Percentiles rank a stretch among this genome's conserved stretches.
These are phyloP conservation scores for Botrytis hyacinthi DNA, from an alignment of 2,329 filamentous ascomycete genomes.

Conservation along the genomic window DNA sequence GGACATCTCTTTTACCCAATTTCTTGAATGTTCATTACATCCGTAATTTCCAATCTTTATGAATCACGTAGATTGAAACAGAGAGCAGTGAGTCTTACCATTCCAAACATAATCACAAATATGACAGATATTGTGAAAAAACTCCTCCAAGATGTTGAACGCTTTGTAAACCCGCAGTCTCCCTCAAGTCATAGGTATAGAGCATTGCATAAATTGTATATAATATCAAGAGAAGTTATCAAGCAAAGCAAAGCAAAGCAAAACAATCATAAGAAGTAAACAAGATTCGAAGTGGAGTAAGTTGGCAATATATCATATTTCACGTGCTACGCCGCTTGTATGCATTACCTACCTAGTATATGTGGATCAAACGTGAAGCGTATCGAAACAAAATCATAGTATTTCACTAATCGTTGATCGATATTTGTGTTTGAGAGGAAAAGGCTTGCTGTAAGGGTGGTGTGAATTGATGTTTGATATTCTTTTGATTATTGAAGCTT, in stretches of 20 bases:
- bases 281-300: not conserved
- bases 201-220: accelerated
- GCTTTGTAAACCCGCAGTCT: not conserved
- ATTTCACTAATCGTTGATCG: not conserved
- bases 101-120: accelerated
- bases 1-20: accelerated
- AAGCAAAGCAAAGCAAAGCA: not conserved
- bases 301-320: not conserved
- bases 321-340: not conserved
- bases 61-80: not conserved
- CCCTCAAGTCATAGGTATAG: not conserved
- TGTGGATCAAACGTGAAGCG: not conserved
- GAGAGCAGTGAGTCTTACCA: accelerated
- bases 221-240: accelerated
- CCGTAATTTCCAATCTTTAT: accelerated
- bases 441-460: not conserved
- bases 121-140: not conserved
- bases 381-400: not conserved
- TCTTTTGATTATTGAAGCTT: not conserved
- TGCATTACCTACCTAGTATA: not conserved
- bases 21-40: accelerated
- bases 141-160: not conserved
- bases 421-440: accelerated
- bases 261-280: too few species aligned
- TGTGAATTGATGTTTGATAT: not conserved